Percentiles rank a stretch among this genome's conserved stretches.
Evolutionary conservation across 2,329 filamentous ascomycete species (phyloP).

Genomic region (Aplosporella prunicola): DNA sequence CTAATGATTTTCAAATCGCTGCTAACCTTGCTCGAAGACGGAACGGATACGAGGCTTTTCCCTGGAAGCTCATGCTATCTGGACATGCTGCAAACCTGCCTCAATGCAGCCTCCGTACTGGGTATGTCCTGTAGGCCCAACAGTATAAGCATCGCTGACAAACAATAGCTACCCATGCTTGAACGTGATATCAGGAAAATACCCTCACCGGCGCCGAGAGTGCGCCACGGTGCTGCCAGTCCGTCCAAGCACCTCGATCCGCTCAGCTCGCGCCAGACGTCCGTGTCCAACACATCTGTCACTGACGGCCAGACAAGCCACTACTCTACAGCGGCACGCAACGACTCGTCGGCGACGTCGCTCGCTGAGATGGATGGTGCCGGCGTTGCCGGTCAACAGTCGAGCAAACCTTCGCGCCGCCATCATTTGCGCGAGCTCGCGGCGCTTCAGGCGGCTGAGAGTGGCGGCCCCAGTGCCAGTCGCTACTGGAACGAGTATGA

Average conservation of each 20-base stretch:
- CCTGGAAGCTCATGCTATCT: conserved; percentile 44
- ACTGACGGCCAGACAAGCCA: conserved; percentile 26
- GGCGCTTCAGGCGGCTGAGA: too few relatives aligned
- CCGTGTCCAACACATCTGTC: conserved; percentile 30
- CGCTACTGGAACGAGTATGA: conserved; percentile 88
- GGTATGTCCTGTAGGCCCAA: conserved; percentile 22
- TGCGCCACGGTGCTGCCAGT: conserved; percentile 18
- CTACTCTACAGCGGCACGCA: conserved; percentile 17
- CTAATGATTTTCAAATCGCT: not conserved
- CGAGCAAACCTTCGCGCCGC: too few relatives aligned
- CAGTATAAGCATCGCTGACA: conserved; percentile 9
- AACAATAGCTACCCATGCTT: conserved; percentile 30
- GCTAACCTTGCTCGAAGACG: conserved; percentile 20
- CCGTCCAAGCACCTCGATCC: conserved; percentile 12
- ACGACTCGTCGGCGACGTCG: conserved; percentile 28
- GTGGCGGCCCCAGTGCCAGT: too few relatives aligned
- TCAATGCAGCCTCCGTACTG: conserved; percentile 40
- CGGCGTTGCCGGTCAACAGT: too few relatives aligned
- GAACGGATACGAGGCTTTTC: conserved; percentile 47
- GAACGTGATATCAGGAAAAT: conserved; percentile 45
- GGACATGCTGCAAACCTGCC: conserved; percentile 35
- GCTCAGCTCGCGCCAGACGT: conserved; percentile 24
- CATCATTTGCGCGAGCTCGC: conserved; percentile 3
- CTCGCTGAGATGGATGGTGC: conserved; percentile 19
- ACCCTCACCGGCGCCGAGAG: conserved; percentile 29